phyloP scores from a whole-genome alignment of 768 basidiomycete species.

The Guyanaporus albipodus region DNA sequence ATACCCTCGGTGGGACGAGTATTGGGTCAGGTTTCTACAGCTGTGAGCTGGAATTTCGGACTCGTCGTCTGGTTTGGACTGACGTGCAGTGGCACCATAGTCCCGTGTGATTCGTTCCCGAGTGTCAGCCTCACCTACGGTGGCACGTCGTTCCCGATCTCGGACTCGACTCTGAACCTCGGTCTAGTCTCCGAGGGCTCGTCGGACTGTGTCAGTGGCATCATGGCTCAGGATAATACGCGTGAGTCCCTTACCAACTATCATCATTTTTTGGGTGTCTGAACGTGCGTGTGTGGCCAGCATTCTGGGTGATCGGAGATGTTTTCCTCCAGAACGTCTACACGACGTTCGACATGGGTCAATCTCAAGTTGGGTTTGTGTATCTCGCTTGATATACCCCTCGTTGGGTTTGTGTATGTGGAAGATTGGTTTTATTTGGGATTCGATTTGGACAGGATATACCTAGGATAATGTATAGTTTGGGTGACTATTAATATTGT shows the following conservation, averaged over 20 bases:
- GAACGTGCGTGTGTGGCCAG: not conserved
- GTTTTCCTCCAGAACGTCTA: slow-evolving; percentile 43
- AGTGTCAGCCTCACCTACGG: slow-evolving; percentile 34
- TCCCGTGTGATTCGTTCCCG: slow-evolving; percentile 30
- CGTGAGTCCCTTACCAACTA: slow-evolving; percentile 9
- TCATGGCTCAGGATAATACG: slow-evolving; percentile 16
- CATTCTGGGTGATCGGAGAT: slow-evolving; percentile 33
- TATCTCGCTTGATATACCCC: slow-evolving; percentile 11
- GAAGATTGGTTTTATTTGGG: no score
- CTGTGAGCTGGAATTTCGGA: slow-evolving; percentile 15
- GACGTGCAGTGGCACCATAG: slow-evolving; percentile 2
- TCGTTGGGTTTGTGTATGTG: no score
- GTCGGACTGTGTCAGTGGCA: slow-evolving; percentile 29
- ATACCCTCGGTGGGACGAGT: slow-evolving; percentile 9
- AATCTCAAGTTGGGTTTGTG: slow-evolving; percentile 37
- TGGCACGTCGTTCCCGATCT: slow-evolving; percentile 33
- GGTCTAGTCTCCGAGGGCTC: slow-evolving; percentile 27
- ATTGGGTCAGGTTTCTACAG: slow-evolving; percentile 30
- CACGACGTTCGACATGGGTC: slow-evolving; percentile 37
- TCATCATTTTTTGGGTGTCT: no score
- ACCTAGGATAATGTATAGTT: no score
- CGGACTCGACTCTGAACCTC: slow-evolving; percentile 33
- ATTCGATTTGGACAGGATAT: no score
- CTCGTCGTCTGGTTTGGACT: not conserved
- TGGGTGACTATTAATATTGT: no score